A percentile compares a stretch with the other conserved stretches of the same genome.
Conservation (phyloP, 305 asterid genomes). For the Euphrasia arctica region DNA sequence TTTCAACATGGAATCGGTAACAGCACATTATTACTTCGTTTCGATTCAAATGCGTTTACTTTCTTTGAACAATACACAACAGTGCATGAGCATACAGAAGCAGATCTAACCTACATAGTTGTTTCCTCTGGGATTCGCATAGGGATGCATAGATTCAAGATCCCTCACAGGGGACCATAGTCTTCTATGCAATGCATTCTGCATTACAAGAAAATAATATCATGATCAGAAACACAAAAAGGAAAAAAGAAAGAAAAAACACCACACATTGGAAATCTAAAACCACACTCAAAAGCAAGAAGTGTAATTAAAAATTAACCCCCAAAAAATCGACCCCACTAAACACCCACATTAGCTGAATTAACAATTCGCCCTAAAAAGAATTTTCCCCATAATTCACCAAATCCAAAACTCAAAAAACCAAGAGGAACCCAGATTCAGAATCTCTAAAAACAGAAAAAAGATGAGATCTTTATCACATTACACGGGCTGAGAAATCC, state of each 20-base stretch:
- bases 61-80: not conserved
- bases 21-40: too few species aligned
- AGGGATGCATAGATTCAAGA: slow-evolving; percentile 73
- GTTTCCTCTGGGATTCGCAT: slow-evolving; percentile 75
- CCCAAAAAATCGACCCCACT: slow-evolving; percentile 47
- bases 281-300: slow-evolving; percentile 31
- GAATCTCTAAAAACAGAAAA: not conserved
- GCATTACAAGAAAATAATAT: slow-evolving; percentile 30
- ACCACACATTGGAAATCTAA: slow-evolving; percentile 29
- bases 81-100: slow-evolving; percentile 24
- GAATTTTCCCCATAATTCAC: slow-evolving; percentile 21
- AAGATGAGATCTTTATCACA: slow-evolving; percentile 47
- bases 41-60: slow-evolving; percentile 1
- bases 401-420: not conserved
- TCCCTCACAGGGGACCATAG: slow-evolving; percentile 87
- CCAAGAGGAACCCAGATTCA: slow-evolving; percentile 21
- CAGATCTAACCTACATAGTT: slow-evolving; percentile 77
- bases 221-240: slow-evolving; percentile 24
- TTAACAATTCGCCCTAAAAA: slow-evolving; percentile 17
- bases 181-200: slow-evolving; percentile 64
- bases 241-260: slow-evolving; percentile 3
- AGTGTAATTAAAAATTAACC: slow-evolving; percentile 23
- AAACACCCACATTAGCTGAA: slow-evolving; percentile 32
- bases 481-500: slow-evolving; percentile 58
- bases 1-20: too few species aligned